Conservation (phyloP, 768 basidiomycete species). For the Asterophora lycoperdoides region DNA sequence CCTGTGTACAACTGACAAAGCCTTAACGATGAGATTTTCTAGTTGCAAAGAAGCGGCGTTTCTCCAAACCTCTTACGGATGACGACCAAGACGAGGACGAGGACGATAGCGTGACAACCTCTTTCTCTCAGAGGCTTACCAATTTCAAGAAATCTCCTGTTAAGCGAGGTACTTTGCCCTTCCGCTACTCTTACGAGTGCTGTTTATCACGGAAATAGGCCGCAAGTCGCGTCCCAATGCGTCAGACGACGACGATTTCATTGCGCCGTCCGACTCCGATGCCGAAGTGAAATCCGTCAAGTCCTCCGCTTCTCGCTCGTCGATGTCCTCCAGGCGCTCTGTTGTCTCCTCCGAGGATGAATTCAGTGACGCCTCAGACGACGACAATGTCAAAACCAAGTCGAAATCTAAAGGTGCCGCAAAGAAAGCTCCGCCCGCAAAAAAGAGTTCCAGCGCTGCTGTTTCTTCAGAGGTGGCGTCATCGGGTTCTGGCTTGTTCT, state of each 20-base stretch:
- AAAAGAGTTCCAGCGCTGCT: conserved; percentile 14
- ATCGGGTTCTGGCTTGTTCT: conserved; percentile 42
- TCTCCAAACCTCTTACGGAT: conserved; percentile 42
- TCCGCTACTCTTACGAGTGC: background rate
- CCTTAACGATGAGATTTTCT: background rate
- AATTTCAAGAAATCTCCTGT: conserved; percentile 62
- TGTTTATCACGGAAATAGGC: conserved; percentile 26
- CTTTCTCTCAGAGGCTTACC: conserved; percentile 57
- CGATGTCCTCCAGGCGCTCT: conserved; percentile 43
- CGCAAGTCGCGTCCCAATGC: conserved; percentile 36
- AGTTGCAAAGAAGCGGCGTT: conserved; percentile 61
- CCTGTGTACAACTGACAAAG: background rate
- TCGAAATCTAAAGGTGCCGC: conserved; percentile 29
- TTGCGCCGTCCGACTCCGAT: conserved; percentile 64
- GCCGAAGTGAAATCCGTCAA: conserved; percentile 45
- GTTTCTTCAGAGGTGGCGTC: conserved; percentile 16
- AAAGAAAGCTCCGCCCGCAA: conserved; percentile 23
- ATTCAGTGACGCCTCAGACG: conserved; percentile 36
- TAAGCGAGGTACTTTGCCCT: conserved; percentile 48
- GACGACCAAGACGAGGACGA: conserved; percentile 54
- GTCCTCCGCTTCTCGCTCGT: conserved; percentile 49
- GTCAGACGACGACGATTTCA: conserved; percentile 67
- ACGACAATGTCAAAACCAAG: conserved; percentile 32
- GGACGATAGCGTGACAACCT: conserved; percentile 31
- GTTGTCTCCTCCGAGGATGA: conserved; percentile 31